Conservation (phyloP, 164 flowering plant genomes). For the Vitis rotundifolia region DNA sequence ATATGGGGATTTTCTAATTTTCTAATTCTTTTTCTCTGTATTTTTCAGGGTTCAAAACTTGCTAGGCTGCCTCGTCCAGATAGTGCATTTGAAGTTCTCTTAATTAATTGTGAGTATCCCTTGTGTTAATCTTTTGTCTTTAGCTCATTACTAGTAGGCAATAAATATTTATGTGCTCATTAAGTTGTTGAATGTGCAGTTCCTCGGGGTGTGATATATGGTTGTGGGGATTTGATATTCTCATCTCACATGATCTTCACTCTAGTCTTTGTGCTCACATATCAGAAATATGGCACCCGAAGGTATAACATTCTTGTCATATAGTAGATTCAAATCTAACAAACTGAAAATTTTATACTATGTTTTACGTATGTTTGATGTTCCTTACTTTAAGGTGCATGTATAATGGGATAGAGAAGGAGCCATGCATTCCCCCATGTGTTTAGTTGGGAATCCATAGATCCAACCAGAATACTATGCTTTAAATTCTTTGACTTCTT, state of each 20-base stretch:
- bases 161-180: not conserved
- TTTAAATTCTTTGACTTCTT: no score
- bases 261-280: constrained; percentile 85
- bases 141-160: not conserved
- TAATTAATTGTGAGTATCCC: constrained; percentile 62
- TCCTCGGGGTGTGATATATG: constrained; percentile 84
- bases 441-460: no score
- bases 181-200: constrained; percentile 49
- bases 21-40: not conserved
- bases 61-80: constrained; percentile 86
- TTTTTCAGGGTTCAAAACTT: constrained; percentile 81
- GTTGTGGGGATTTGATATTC: constrained; percentile 98
- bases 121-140: not conserved
- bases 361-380: not conserved
- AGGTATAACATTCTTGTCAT: constrained; percentile 48
- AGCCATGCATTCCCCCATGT: no score
- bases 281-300: constrained; percentile 84
- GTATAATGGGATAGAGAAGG: no score
- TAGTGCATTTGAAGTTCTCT: constrained; percentile 63
- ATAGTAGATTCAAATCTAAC: no score
- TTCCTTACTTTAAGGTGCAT: not conserved
- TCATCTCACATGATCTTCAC: constrained; percentile 99
- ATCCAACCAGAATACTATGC: no score
- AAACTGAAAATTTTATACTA: no score
- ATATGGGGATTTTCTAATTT: no score